phyloP scores from a whole-genome alignment of 345 rosid species.

The Populus nigra region DNA sequence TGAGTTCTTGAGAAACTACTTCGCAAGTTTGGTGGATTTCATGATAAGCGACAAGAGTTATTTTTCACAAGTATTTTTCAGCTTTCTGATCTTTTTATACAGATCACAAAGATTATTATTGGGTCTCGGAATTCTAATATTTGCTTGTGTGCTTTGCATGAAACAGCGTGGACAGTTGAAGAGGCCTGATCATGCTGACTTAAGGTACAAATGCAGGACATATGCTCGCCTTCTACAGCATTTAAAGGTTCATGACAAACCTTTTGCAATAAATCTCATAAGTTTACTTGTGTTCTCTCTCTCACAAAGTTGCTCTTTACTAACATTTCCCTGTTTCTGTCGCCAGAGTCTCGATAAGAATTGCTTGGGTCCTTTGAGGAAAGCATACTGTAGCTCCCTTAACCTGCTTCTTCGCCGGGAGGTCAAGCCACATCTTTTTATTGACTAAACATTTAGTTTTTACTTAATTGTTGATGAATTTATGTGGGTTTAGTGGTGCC shows the following conservation, averaged over 20 bases:
- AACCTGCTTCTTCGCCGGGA: constrained; percentile 98
- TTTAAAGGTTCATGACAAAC: constrained; percentile 59
- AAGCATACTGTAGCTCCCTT: constrained; percentile 95
- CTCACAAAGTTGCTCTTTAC: constrained; percentile 7
- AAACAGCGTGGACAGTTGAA: constrained; percentile 94
- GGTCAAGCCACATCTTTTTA: constrained; percentile 47
- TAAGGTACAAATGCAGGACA: constrained; percentile 97
- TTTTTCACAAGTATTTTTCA: constrained; percentile 79
- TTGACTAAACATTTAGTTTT: background rate
- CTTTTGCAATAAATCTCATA: constrained; percentile 4
- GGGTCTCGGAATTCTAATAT: constrained; percentile 16
- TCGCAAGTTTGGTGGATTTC: constrained; percentile 98
- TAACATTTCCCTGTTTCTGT: constrained; percentile 18
- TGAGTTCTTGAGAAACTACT: constrained; percentile 91
- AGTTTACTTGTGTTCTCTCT: constrained; percentile 8
- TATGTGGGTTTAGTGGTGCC: background rate
- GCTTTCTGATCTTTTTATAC: constrained; percentile 1
- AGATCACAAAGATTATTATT: constrained; percentile 7
- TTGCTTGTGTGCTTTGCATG: constrained; percentile 18
- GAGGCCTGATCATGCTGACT: constrained; percentile 99
- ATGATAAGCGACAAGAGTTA: constrained; percentile 97
- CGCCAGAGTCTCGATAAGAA: constrained; percentile 86
- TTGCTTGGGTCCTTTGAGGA: constrained; percentile 84
- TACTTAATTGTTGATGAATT: background rate
- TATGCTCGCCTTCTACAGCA: constrained; percentile 98